Percentiles rank a stretch among this genome's conserved stretches.
These are phyloP conservation scores for Chlorencoelia australis DNA, from an alignment of 2,329 filamentous ascomycete species.

Conservation along the genomic window DNA sequence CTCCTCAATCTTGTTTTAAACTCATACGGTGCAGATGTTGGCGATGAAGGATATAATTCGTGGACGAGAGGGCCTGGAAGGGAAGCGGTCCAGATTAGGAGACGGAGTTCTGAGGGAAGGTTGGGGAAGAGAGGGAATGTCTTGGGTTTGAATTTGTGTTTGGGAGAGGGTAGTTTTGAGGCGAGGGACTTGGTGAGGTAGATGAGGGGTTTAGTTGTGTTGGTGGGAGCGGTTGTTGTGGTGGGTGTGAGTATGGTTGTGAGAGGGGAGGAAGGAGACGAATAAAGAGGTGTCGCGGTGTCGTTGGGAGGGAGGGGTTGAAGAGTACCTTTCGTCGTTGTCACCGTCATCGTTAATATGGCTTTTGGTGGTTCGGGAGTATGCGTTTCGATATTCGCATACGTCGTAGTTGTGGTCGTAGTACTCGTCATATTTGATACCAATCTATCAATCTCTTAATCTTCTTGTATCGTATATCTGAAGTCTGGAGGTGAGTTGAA, in stretches of 20 bases:
- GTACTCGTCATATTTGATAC: no score
- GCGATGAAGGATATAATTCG: conserved; percentile 21
- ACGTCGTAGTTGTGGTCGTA: no score
- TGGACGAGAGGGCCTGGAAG: conserved; percentile 20
- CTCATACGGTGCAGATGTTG: conserved; percentile 20
- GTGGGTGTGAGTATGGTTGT: conserved; percentile 19
- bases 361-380: no score
- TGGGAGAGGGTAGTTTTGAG: conserved; percentile 1
- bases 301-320: not conserved
- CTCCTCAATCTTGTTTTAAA: conserved; percentile 26
- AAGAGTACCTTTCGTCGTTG: no score
- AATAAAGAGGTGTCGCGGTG: not conserved
- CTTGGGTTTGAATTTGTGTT: not conserved
- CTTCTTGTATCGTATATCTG: no score
- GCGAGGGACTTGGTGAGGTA: no score
- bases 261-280: conserved; percentile 18
- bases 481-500: no score
- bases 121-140: conserved; percentile 10
- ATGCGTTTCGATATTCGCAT: no score
- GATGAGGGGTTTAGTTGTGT: no score
- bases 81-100: conserved; percentile 21
- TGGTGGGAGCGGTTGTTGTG: conserved; percentile 19
- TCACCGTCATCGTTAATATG: no score
- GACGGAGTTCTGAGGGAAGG: conserved; percentile 21
- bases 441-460: no score